Evolutionary conservation across 2,329 filamentous ascomycete species (phyloP).

Genomic region (Mycocentrospora acerina): DNA sequence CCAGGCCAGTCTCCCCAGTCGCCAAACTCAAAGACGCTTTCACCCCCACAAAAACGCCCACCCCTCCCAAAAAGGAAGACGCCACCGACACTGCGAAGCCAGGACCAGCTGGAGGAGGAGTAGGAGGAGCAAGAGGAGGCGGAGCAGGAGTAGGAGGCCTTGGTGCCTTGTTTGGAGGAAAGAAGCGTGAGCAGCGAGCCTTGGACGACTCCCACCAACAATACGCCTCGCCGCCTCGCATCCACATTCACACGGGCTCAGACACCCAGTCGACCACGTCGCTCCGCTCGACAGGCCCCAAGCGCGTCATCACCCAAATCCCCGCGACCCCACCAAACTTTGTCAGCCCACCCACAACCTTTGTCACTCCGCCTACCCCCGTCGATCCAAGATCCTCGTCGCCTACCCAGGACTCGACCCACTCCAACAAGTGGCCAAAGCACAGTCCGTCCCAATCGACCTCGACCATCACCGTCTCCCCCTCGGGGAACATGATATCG

Average conservation of each 20-base stretch:
- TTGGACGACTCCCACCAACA: conserved; percentile 30
- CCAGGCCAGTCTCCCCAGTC: conserved; percentile 67
- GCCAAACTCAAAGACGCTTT: conserved; percentile 74
- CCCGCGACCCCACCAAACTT: conserved; percentile 48
- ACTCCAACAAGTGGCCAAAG: conserved; percentile 25
- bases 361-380: conserved; percentile 66
- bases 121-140: conserved; percentile 40
- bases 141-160: conserved; percentile 31
- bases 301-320: conserved; percentile 41
- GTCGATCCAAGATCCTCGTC: conserved; percentile 48
- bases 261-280: conserved; percentile 35
- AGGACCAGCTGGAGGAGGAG: conserved; percentile 41
- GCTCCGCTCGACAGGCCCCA: conserved; percentile 26
- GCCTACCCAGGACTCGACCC: conserved; percentile 31
- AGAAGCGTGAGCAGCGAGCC: conserved; percentile 33
- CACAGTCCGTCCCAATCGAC: conserved; percentile 40
- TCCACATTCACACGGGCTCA: conserved; percentile 33
- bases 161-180: conserved; percentile 46
- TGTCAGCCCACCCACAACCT: conserved; percentile 54
- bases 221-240: conserved; percentile 33
- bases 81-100: conserved; percentile 45
- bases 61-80: conserved; percentile 29
- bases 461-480: conserved; percentile 60
- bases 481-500: conserved; percentile 71
- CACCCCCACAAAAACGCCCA: conserved; percentile 41